phyloP scores from a whole-genome alignment of 2,329 filamentous ascomycete species.

The Xylaria sp. region DNA sequence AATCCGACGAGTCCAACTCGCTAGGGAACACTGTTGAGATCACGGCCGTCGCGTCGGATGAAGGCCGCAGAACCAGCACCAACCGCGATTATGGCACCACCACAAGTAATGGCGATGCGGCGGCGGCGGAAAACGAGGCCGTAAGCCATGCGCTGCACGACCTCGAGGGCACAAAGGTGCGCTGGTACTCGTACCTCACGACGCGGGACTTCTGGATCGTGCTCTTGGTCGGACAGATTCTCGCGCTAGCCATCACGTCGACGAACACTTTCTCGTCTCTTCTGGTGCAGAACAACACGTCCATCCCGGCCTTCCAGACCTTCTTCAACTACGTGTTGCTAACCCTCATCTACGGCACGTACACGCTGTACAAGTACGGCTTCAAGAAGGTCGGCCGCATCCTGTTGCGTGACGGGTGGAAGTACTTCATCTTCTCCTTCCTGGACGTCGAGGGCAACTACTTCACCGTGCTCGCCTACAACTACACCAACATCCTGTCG shows the following conservation, averaged over 20 bases:
- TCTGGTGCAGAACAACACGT: constrained; percentile 72
- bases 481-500: constrained; percentile 89
- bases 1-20: constrained; percentile 40
- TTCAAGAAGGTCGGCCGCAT: constrained; percentile 73
- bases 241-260: constrained; percentile 88
- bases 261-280: constrained; percentile 92
- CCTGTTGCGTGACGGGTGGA: constrained; percentile 81
- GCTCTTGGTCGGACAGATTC: constrained; percentile 80
- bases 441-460: constrained; percentile 97
- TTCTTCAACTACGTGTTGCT: constrained; percentile 94
- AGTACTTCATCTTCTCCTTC: constrained; percentile 91
- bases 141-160: constrained; percentile 63
- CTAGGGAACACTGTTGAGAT: constrained; percentile 44
- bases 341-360: constrained; percentile 80
- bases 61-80: constrained; percentile 34
- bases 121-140: constrained; percentile 48
- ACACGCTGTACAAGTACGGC: constrained; percentile 83
- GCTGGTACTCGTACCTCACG: constrained; percentile 78
- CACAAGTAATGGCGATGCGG: constrained; percentile 19
- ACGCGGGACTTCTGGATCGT: constrained; percentile 91
- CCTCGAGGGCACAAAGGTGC: constrained; percentile 63
- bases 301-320: constrained; percentile 93
- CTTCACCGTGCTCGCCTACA: constrained; percentile 94
- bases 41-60: constrained; percentile 35
- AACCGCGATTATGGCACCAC: constrained; percentile 26